phyloP scores from a whole-genome alignment of 2,329 filamentous ascomycete species.

The Sclerotinia minor region DNA sequence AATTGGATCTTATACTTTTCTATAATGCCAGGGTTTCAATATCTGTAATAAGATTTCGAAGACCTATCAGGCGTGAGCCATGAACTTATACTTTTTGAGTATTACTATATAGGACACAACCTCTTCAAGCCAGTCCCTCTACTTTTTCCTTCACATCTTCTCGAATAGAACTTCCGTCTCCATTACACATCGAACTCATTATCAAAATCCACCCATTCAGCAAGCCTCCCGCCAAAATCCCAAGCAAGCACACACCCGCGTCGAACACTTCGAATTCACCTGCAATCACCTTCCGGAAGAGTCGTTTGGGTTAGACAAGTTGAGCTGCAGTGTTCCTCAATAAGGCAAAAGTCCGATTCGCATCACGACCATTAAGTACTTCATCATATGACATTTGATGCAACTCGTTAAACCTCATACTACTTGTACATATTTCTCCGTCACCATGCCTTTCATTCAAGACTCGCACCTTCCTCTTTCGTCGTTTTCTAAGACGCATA shows the following conservation, averaged over 20 bases:
- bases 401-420: constrained; percentile 7
- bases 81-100: constrained; percentile 3
- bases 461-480: constrained; percentile 35
- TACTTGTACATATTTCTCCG: constrained; percentile 3
- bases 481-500: constrained; percentile 24
- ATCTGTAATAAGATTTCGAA: constrained; percentile 19
- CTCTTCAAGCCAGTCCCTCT: neutral
- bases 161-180: neutral
- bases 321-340: constrained; percentile 1
- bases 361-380: constrained; percentile 6
- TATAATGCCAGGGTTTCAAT: constrained; percentile 11
- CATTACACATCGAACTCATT: constrained; percentile 3
- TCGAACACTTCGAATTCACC: constrained; percentile 3
- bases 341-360: constrained; percentile 5
- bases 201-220: constrained; percentile 9
- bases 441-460: constrained; percentile 31
- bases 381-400: constrained; percentile 14
- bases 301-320: constrained; percentile 9
- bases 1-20: constrained; percentile 23
- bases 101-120: constrained; percentile 8
- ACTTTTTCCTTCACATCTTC: constrained; percentile 7
- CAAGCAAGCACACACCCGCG: constrained; percentile 8
- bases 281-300: constrained; percentile 10
- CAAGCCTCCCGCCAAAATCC: neutral
- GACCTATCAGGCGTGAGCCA: constrained; percentile 21